A percentile compares a stretch with the other conserved stretches of the same genome.
phyloP scores from a whole-genome alignment of 2,329 filamentous ascomycete genomes.

The Ophiocordyceps camponoti-leonardi region DNA sequence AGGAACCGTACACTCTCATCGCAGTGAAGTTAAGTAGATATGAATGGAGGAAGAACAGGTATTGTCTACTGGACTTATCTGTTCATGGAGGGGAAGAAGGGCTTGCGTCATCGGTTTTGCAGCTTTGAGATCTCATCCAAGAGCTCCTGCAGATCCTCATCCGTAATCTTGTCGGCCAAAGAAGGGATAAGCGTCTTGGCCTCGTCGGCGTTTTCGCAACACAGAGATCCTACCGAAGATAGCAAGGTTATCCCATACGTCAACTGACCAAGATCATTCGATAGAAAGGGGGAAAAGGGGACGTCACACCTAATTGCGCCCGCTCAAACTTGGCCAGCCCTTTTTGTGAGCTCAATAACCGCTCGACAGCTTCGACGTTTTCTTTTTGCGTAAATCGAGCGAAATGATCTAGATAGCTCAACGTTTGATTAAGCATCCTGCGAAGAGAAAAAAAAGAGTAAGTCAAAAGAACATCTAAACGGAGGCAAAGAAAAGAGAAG shows the following conservation, averaged over 20 bases:
- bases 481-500: background rate
- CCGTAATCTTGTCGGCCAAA: slow-evolving; percentile 73
- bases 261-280: background rate
- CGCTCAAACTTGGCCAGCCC: slow-evolving; percentile 85
- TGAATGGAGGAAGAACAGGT: too few relatives aligned
- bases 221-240: slow-evolving; percentile 53
- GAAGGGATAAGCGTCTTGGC: slow-evolving; percentile 92
- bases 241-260: background rate
- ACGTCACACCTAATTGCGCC: slow-evolving; percentile 60
- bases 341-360: slow-evolving; percentile 61
- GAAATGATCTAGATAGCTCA: slow-evolving; percentile 88
- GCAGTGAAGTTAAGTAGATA: too few relatives aligned
- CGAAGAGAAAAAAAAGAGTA: background rate
- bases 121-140: slow-evolving; percentile 84
- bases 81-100: background rate
- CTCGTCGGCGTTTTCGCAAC: slow-evolving; percentile 84
- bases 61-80: too few relatives aligned
- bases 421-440: slow-evolving; percentile 69
- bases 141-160: slow-evolving; percentile 74
- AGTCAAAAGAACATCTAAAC: background rate
- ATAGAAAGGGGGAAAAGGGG: background rate
- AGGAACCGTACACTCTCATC: too few relatives aligned
- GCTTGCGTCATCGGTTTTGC: slow-evolving; percentile 20
- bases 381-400: slow-evolving; percentile 91
- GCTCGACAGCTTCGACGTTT: slow-evolving; percentile 86